Evolutionary conservation across 768 basidiomycete genomes (phyloP).

Genomic region (Agrocybe praecox): DNA sequence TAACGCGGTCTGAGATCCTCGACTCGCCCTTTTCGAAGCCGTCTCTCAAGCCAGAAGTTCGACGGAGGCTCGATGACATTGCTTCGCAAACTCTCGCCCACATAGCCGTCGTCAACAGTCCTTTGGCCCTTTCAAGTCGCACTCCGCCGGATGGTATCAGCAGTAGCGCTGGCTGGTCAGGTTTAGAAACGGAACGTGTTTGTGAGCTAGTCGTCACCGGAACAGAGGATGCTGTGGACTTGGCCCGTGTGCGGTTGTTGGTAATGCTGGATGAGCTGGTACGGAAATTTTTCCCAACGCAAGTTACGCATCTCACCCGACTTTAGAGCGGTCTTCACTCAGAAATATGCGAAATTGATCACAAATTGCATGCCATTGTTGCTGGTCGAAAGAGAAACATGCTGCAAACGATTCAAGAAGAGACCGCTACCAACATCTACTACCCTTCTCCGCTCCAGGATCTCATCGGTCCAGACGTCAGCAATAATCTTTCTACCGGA

Average conservation of each 20-base stretch:
- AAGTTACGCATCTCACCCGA: constrained; percentile 19
- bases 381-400: constrained; percentile 86
- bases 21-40: constrained; percentile 83
- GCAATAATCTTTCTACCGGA: constrained; percentile 37
- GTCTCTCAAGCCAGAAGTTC: constrained; percentile 78
- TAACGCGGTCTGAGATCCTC: constrained; percentile 90
- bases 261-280: constrained; percentile 97
- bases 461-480: constrained; percentile 70
- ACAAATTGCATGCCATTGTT: constrained; percentile 90
- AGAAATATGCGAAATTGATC: constrained; percentile 92
- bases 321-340: constrained; percentile 86
- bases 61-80: constrained; percentile 89
- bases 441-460: constrained; percentile 90
- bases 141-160: constrained; percentile 80
- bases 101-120: constrained; percentile 91
- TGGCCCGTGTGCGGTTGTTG: constrained; percentile 86
- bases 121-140: constrained; percentile 70
- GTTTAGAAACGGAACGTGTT: constrained; percentile 91
- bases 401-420: constrained; percentile 92
- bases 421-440: constrained; percentile 97
- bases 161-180: constrained; percentile 80
- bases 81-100: constrained; percentile 91
- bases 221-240: constrained; percentile 83
- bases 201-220: constrained; percentile 94
- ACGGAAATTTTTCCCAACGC: constrained; percentile 30